Conservation (phyloP, 2,329 filamentous ascomycete genomes). For the Hirsutella thompsonii region DNA sequence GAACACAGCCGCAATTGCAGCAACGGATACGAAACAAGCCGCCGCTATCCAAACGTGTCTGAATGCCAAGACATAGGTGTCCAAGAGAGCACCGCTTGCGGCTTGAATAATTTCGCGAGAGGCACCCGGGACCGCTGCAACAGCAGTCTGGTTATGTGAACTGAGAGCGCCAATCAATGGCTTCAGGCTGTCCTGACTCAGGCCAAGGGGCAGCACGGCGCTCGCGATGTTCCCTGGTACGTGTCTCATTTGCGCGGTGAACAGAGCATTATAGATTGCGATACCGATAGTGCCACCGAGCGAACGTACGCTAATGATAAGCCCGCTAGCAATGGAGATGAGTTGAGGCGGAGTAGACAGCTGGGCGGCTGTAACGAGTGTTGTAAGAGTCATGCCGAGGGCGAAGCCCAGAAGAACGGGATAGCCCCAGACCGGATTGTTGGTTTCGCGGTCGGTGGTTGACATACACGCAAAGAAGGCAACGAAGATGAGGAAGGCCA, state of each 20-base stretch:
- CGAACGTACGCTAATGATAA: constrained; percentile 23
- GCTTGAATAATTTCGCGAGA: constrained; percentile 15
- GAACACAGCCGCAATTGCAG: constrained; percentile 7
- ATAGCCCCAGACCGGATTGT: constrained; percentile 19
- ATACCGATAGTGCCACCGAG: constrained; percentile 12
- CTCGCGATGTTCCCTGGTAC: constrained; percentile 18
- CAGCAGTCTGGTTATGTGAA: constrained; percentile 11
- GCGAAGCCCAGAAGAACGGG: constrained; percentile 20
- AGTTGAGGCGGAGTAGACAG: constrained; percentile 18
- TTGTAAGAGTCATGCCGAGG: constrained; percentile 20
- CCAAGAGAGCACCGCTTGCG: constrained; percentile 11
- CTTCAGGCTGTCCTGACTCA: constrained; percentile 9
- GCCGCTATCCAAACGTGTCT: constrained; percentile 18
- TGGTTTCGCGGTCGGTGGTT: constrained; percentile 11
- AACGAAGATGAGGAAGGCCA: constrained; percentile 14
- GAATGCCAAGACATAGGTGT: constrained; percentile 17
- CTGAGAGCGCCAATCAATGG: constrained; percentile 15
- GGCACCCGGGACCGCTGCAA: constrained; percentile 10
- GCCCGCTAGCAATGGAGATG: constrained; percentile 22
- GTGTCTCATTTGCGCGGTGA: constrained; percentile 13
- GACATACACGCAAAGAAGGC: constrained; percentile 23
- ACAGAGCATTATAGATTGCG: constrained; percentile 21
- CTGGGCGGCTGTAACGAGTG: constrained; percentile 23
- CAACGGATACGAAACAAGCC: constrained; percentile 15
- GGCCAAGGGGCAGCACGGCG: constrained; percentile 16